Evolutionary conservation across 2,329 filamentous ascomycete genomes (phyloP), one percentile per base, ranked within the genome.

Genomic region (Polychaeton citri): DNA sequence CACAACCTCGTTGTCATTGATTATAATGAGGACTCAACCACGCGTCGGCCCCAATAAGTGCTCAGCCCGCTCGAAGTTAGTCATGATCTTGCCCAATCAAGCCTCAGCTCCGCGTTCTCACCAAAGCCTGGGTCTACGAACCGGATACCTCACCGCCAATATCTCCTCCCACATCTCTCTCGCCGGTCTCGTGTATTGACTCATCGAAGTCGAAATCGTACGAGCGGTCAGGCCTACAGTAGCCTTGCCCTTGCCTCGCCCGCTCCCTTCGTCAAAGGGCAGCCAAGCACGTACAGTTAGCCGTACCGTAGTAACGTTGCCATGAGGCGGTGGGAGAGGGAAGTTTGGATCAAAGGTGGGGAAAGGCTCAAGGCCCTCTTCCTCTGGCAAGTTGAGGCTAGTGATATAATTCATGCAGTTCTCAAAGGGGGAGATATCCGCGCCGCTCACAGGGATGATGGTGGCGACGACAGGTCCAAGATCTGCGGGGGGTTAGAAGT

Each of bases 161-260:
- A 50, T 33, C 31, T 52, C 46, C 16, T 33, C 32, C 36, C 48
- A 19, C 20, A 51, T 26, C 12, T 49, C 45, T 19, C 19, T 32
- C 12, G 38, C 42, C 15, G 49, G 43, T 17, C 46, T 38, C 9
- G 48, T 50, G 35, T 50, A 44, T 15, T 37, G 33, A 15, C 12
- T 48, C 47, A 10, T 34, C 39, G 30, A 43, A 46, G 32, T 36
- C 40, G 18, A 48, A 9, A 17, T 46, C 31, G 33, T 50, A 37
- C 30, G 20, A 30, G 28, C 40, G 37, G 37, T 39, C 19, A 47
- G 16, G 36, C n/a, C 15, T 37, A 37, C 9, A 40, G 45, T 8
- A 42, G 30, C 16, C 26, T 41, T 4, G 38, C 30, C 28, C 48
- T 48, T 31, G 21, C n/a, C 19, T 18, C 13, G 6, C 18, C 31